Evolutionary conservation across 2,329 filamentous ascomycete species (phyloP), one percentile per base, ranked within the genome.

Genomic region (Seiridium cupressi): DNA sequence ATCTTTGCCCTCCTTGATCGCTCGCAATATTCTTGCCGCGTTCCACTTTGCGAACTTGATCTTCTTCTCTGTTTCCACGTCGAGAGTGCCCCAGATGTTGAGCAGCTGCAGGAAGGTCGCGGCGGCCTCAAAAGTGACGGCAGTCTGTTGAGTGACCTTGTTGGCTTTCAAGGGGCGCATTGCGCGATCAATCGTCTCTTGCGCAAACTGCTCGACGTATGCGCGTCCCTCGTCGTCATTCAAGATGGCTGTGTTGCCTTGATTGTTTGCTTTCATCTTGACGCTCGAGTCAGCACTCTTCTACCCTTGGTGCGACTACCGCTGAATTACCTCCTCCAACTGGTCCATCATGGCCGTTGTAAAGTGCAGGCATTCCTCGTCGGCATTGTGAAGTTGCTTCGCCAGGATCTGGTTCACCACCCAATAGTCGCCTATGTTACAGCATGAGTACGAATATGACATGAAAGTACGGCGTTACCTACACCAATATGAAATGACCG

Each of bases 31-130:
- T 60, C 95, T 87, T 42, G 94, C 80, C 2, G 94, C 93, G 73
- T 98, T 96, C 84, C 92, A 99, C 75, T 98, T 99, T 47, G 94
- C 93, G 72, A 92, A 99, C 74, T 96, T 97, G 76, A 94, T 92
- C 80, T 97, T 98, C 58, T 92, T 86, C 44, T 87, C 82, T 26
- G 89, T 86, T 70, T 98, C 93, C 1, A 84, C 77, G 40, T 96
- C 91, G 9, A 89, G 78, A 0, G 85, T 76, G 5, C 87, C 89
- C 93, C 94, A 99, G 69, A 97, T 90, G 64, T 89, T 89, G 59
- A 92, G 84, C 4, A 98, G 81, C 66, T 97, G 92, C 69, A 98
- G 88, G 74, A 99, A 98, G 0, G 93, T 96, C 0, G 92, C 89
- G 0, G 95, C 92, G 1, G 96, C 95, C 71, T 93, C 90, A 66